phyloP scores from a whole-genome alignment of 2,329 filamentous ascomycete species.

The Penicillium oxalicum region DNA sequence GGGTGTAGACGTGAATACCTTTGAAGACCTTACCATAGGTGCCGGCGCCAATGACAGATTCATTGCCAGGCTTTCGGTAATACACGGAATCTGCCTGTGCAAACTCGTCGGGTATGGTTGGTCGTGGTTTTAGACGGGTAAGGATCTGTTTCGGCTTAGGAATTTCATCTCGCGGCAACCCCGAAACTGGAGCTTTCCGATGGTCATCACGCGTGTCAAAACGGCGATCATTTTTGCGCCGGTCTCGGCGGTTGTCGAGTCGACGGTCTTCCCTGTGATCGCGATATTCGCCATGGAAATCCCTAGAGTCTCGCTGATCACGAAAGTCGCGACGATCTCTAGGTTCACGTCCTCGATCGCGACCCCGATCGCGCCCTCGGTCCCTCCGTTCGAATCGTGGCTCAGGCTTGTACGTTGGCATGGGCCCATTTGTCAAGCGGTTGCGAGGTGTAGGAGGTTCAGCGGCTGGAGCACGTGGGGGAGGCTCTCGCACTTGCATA shows the following conservation, averaged over 20 bases:
- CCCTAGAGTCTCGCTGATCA: conserved; percentile 32
- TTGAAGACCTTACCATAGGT: conserved; percentile 98
- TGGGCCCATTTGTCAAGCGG: conserved; percentile 32
- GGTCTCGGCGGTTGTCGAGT: conserved; percentile 38
- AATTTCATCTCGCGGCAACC: conserved; percentile 33
- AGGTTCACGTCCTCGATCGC: conserved; percentile 25
- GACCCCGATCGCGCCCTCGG: conserved; percentile 31
- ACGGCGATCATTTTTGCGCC: conserved; percentile 31
- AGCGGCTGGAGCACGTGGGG: conserved; percentile 28
- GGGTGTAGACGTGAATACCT: conserved; percentile 70
- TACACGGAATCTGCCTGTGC: conserved; percentile 81
- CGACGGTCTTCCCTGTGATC: conserved; percentile 37
- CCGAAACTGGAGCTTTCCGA: conserved; percentile 44
- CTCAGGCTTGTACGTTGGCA: conserved; percentile 39
- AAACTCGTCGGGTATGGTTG: conserved; percentile 65
- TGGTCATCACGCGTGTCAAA: conserved; percentile 39
- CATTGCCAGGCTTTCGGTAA: conserved; percentile 92
- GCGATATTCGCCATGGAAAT: conserved; percentile 26
- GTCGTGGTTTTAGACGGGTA: conserved; percentile 65
- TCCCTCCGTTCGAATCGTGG: conserved; percentile 38
- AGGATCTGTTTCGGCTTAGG: conserved; percentile 62
- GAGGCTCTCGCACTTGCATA: conserved; percentile 40
- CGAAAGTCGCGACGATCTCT: conserved; percentile 34
- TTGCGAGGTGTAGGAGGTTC: conserved; percentile 34
- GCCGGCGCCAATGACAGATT: conserved; percentile 90